Conservation (phyloP, 2,329 filamentous ascomycete species). For the Penicillium thymicola region DNA sequence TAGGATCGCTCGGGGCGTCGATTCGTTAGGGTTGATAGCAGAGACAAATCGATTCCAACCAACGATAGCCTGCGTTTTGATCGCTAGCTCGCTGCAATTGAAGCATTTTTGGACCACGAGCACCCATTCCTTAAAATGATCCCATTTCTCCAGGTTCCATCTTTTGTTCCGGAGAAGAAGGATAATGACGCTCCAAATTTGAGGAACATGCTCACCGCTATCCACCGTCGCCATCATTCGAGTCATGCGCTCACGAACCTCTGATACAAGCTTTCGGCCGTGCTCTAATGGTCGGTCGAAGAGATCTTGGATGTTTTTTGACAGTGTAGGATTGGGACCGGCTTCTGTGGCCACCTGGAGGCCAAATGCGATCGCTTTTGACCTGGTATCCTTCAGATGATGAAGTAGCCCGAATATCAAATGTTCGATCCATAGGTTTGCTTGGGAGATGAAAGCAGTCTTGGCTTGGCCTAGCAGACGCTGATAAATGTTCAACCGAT, state of each 20-base stretch:
- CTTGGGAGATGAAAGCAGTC: conserved; percentile 65
- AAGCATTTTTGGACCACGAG: conserved; percentile 77
- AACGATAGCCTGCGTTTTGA: conserved; percentile 72
- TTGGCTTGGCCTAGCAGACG: conserved; percentile 71
- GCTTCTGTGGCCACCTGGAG: conserved; percentile 66
- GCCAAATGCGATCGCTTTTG: conserved; percentile 70
- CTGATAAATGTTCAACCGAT: conserved; percentile 74
- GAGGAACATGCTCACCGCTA: conserved; percentile 66
- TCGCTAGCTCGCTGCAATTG: conserved; percentile 69
- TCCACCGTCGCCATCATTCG: conserved; percentile 62
- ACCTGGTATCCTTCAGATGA: conserved; percentile 70
- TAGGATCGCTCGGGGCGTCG: conserved; percentile 53
- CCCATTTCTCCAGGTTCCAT: conserved; percentile 63
- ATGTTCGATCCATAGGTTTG: conserved; percentile 75
- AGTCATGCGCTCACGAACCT: conserved; percentile 64
- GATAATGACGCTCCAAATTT: conserved; percentile 82
- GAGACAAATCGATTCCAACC: conserved; percentile 87
- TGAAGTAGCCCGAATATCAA: conserved; percentile 80
- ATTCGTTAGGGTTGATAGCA: conserved; percentile 63
- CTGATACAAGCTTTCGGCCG: conserved; percentile 64
- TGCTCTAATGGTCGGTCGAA: conserved; percentile 52
- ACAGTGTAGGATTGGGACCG: conserved; percentile 65
- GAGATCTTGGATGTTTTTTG: conserved; percentile 58
- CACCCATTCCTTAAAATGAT: conserved; percentile 71
- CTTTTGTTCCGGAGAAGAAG: conserved; percentile 67